Evolutionary conservation across 2,329 filamentous ascomycete genomes (phyloP).

Genomic region (Penicillium polonicum): DNA sequence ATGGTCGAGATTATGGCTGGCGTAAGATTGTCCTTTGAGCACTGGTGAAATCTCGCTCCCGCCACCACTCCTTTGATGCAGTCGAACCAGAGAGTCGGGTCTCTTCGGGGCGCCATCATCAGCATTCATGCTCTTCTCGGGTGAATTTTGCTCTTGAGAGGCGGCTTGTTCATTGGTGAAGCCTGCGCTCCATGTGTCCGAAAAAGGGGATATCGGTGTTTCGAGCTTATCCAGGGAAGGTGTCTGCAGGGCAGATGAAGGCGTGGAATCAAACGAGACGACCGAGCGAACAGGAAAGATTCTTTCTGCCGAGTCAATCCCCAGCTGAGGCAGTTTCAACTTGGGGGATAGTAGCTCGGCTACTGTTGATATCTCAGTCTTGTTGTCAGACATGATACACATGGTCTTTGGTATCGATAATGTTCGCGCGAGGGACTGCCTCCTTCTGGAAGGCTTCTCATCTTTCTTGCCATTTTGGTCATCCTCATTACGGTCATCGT

Average conservation of each 20-base stretch:
- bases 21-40: neutral
- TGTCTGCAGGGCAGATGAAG: slow-evolving; percentile 26
- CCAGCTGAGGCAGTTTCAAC: slow-evolving; percentile 28
- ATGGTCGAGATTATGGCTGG: neutral
- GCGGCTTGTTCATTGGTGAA: neutral
- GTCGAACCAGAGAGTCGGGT: slow-evolving; percentile 5
- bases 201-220: slow-evolving; percentile 20
- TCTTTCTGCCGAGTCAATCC: slow-evolving; percentile 51
- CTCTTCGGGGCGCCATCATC: neutral
- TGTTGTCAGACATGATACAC: slow-evolving; percentile 22
- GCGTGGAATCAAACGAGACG: slow-evolving; percentile 63
- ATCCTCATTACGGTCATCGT: slow-evolving; percentile 8
- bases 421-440: slow-evolving; percentile 8
- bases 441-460: slow-evolving; percentile 7
- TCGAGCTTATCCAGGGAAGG: slow-evolving; percentile 26
- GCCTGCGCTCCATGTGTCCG: slow-evolving; percentile 10
- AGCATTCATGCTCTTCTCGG: neutral
- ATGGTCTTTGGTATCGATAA: slow-evolving; percentile 22
- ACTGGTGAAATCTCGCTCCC: neutral
- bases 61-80: slow-evolving; percentile 8
- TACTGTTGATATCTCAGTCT: slow-evolving; percentile 16
- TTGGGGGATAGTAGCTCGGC: slow-evolving; percentile 16
- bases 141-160: neutral
- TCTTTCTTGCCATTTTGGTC: slow-evolving; percentile 2
- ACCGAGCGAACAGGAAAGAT: slow-evolving; percentile 80